Base-by-base conservation (phyloP, 805 yeast species). In the Torulaspora gathmanii region DNA sequence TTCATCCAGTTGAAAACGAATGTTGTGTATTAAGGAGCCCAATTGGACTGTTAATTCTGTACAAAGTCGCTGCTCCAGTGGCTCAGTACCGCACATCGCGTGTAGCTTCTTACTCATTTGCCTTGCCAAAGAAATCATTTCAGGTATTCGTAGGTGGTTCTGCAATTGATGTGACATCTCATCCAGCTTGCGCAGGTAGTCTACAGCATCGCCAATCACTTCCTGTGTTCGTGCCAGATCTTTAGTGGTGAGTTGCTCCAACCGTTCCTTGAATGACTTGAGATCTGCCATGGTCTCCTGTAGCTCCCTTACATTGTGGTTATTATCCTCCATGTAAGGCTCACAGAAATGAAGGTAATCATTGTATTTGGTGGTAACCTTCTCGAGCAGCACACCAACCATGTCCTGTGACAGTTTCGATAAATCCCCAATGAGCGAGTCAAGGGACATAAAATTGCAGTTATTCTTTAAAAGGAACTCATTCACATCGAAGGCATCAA, bases 381-480 rank as follows among this genome's bases (percentile, higher is more conserved):
- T 59, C n/a, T 52, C 57, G 15, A 63, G 44, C 16, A 64, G 43
- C n/a, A 53, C 49, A 7, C 51, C 53, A 5, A 56, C 55, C 47
- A 57, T 51, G 4, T 57, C 59, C 11, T 50, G 50, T 2, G 66
- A 60, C 5, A 64, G 42, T 10, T 37, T 40, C 0, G 57, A 46
- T 7, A 63, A 36, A n/a, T 58, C 60, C 23, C 58, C 47, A 10
- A 61, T 54, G 12, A 64, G 52, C 2, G 56, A 44, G 35, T 64
- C 67, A n/a, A 64, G 42, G 8, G 62, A 58, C 12, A 56, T 45
- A 37, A 57, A 64, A n/a, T 64, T 64, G 41, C 63, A 55, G 40
- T 63, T 64, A 40, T 63, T 63, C 20, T 53, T 49, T 31, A 64
- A 49, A 13, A 64, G 49, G 37, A 64, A 63, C 6, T 47, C 49